Evolutionary conservation across 2,329 filamentous ascomycete genomes (phyloP).

Genomic region (Dactylonectria macrodidyma): DNA sequence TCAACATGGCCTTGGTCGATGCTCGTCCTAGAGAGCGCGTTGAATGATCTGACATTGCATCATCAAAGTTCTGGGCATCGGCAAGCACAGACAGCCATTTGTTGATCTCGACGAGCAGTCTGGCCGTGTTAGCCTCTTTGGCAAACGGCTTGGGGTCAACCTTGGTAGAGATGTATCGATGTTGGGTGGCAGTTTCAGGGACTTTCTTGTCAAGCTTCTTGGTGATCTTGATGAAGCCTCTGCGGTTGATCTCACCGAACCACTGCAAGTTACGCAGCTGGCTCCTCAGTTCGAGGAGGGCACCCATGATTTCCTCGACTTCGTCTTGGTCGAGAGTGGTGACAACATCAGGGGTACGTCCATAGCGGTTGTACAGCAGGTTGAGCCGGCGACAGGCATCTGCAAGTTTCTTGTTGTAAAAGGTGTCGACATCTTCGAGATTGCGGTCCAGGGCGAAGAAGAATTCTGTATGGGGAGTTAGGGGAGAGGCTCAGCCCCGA

Average conservation of each 20-base stretch:
- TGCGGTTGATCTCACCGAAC: slow-evolving; percentile 97
- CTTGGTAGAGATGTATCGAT: slow-evolving; percentile 89
- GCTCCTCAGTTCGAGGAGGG: slow-evolving; percentile 88
- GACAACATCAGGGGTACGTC: slow-evolving; percentile 77
- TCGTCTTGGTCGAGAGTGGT: slow-evolving; percentile 89
- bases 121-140: slow-evolving; percentile 71
- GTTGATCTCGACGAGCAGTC: slow-evolving; percentile 78
- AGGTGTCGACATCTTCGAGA: slow-evolving; percentile 94
- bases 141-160: slow-evolving; percentile 92
- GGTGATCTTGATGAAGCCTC: slow-evolving; percentile 97
- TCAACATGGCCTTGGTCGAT: slow-evolving; percentile 81
- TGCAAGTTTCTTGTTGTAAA: slow-evolving; percentile 96
- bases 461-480: slow-evolving; percentile 78
- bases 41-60: slow-evolving; percentile 81
- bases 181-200: slow-evolving; percentile 80
- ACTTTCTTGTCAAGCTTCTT: slow-evolving; percentile 99
- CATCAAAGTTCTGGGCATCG: slow-evolving; percentile 83
- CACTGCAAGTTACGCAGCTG: slow-evolving; percentile 94
- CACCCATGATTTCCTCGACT: slow-evolving; percentile 90
- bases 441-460: slow-evolving; percentile 97
- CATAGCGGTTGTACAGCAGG: slow-evolving; percentile 90
- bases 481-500: slow-evolving; percentile 49
- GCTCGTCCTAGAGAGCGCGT: slow-evolving; percentile 83
- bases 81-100: slow-evolving; percentile 90
- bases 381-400: slow-evolving; percentile 89